A percentile compares a stretch with the other conserved stretches of the same genome.
Conservation (phyloP, 345 rosid genomes). For the Iberis pinnata region DNA sequence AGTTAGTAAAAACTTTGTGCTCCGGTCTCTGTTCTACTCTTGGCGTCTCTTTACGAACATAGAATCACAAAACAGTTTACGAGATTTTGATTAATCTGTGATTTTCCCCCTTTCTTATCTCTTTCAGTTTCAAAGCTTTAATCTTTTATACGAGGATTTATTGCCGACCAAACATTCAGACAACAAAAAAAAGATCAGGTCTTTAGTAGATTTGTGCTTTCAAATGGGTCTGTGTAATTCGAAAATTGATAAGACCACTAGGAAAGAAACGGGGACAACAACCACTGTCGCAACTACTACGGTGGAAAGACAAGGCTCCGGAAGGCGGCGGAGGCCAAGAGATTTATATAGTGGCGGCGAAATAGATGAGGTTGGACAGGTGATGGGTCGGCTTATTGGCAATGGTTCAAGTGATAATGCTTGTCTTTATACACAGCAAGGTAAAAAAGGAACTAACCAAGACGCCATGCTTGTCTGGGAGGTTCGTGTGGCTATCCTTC, state of each 20-base stretch:
- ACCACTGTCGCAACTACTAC: conserved; percentile 6
- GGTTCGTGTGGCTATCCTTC: conserved; percentile 40
- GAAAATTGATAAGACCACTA: conserved; percentile 26
- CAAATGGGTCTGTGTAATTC: conserved; percentile 71
- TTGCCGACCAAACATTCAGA: conserved; percentile 14
- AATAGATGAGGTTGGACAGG: conserved; percentile 37
- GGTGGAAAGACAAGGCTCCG: conserved; percentile 30
- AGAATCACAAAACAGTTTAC: conserved; percentile 16
- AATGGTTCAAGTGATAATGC: conserved; percentile 58
- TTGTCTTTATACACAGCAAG: conserved; percentile 83
- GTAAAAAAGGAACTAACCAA: conserved; percentile 92
- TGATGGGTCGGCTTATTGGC: conserved; percentile 51
- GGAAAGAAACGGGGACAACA: conserved; percentile 16
- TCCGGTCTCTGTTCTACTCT: conserved; percentile 18
- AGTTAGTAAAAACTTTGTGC: conserved; percentile 26
- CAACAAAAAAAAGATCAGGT: neutral
- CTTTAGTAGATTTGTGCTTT: conserved; percentile 5
- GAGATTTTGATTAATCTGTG: conserved; percentile 12
- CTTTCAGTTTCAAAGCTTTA: too few species aligned
- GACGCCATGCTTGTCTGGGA: conserved; percentile 97
- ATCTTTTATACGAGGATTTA: too few species aligned
- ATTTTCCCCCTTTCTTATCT: too few species aligned
- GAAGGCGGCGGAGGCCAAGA: conserved; percentile 40
- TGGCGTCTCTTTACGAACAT: conserved; percentile 21
- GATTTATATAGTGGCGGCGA: conserved; percentile 26